Evolutionary conservation across 345 rosid genomes (phyloP).

Genomic region (Schrenkiella parvula): DNA sequence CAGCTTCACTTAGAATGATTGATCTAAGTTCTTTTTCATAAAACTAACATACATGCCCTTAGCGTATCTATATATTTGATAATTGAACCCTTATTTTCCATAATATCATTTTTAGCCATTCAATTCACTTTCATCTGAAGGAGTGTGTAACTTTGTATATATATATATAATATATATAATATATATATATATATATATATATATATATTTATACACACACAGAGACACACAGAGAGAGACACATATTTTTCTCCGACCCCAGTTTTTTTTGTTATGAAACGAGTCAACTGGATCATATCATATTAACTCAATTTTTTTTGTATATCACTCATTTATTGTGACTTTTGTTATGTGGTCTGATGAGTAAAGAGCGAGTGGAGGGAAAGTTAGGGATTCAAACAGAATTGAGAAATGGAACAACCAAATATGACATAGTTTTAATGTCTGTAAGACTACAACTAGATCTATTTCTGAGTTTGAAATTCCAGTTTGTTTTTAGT

Average conservation of each 20-base stretch:
- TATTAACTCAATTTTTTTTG: neutral
- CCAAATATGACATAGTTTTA: neutral
- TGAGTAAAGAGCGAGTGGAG: neutral
- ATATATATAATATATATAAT: no score
- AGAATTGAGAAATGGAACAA: neutral
- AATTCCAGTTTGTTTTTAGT: neutral
- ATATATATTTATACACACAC: no score
- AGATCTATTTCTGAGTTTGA: slow-evolving; percentile 10
- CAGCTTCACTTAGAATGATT: neutral
- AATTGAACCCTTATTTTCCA: neutral
- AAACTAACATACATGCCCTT: neutral
- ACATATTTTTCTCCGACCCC: no score
- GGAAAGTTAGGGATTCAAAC: neutral
- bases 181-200: no score
- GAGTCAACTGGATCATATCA: neutral
- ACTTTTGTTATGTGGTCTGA: neutral
- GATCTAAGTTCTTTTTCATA: neutral
- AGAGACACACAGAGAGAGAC: no score
- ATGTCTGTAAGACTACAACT: neutral
- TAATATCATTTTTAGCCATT: neutral
- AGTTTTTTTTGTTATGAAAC: neutral
- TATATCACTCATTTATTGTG: neutral
- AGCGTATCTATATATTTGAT: neutral
- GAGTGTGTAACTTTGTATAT: no score
- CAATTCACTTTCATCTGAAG: no score